Conservation (phyloP, 2,329 filamentous ascomycete genomes). For the Penicillium sclerotigenum region DNA sequence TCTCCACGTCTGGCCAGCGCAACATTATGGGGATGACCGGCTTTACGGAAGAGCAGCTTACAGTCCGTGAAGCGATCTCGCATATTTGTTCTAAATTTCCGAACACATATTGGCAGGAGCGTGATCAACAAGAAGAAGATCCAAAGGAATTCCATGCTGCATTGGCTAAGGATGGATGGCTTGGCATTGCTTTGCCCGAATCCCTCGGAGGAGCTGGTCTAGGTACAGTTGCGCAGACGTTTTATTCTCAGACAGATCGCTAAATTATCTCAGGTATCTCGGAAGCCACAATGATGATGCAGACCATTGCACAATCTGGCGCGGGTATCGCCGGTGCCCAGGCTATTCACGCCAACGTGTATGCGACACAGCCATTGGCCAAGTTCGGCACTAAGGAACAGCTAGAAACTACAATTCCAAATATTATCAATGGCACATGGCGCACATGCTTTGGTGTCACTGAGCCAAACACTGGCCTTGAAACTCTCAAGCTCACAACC, state of each 20-base stretch:
- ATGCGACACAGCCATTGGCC: slow-evolving; percentile 66
- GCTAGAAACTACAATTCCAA: slow-evolving; percentile 61
- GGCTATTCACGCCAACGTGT: slow-evolving; percentile 56
- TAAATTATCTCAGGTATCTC: slow-evolving; percentile 52
- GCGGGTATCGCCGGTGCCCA: slow-evolving; percentile 71
- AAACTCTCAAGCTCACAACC: slow-evolving; percentile 70
- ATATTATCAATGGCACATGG: slow-evolving; percentile 68
- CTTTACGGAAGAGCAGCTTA: slow-evolving; percentile 70
- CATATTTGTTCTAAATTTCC: slow-evolving; percentile 69
- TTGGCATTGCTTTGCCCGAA: slow-evolving; percentile 76
- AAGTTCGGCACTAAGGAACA: slow-evolving; percentile 68
- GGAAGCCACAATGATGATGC: slow-evolving; percentile 84
- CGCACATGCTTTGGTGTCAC: slow-evolving; percentile 79
- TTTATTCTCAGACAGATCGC: slow-evolving; percentile 23
- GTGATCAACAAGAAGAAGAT: slow-evolving; percentile 66
- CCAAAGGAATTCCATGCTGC: slow-evolving; percentile 73
- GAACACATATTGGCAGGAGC: slow-evolving; percentile 71
- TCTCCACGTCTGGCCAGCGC: slow-evolving; percentile 33
- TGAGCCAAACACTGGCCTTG: slow-evolving; percentile 76
- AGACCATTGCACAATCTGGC: slow-evolving; percentile 70
- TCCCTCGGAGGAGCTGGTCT: slow-evolving; percentile 70
- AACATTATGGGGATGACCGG: slow-evolving; percentile 67
- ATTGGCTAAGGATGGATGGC: slow-evolving; percentile 71
- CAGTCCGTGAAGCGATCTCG: slow-evolving; percentile 66
- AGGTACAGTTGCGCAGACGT: slow-evolving; percentile 34